These are phyloP conservation scores for Astrothelium macrocarpum DNA, from an alignment of 495 filamentous ascomycete genomes.

Conservation along the genomic window DNA sequence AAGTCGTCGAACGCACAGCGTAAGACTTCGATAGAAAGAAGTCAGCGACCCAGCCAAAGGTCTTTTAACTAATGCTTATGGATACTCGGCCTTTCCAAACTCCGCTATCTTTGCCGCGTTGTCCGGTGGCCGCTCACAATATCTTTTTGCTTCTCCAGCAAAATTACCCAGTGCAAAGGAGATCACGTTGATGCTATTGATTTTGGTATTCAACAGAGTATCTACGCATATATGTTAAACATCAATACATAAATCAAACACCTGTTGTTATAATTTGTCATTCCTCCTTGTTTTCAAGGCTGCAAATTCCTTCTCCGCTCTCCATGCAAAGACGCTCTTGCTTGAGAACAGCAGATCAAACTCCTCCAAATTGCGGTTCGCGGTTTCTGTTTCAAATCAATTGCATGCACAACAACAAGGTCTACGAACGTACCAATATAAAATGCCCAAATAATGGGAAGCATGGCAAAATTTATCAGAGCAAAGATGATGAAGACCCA, in stretches of 20 bases:
- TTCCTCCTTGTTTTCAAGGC: background rate
- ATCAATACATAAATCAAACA: too few species aligned
- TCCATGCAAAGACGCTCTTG: conserved; percentile 10
- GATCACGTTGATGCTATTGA: too few species aligned
- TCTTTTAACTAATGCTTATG: too few species aligned
- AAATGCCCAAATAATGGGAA: conserved; percentile 9
- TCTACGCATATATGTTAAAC: too few species aligned
- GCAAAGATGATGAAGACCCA: conserved; percentile 12
- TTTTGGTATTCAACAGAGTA: background rate
- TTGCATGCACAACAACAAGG: background rate
- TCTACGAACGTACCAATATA: conserved; percentile 14
- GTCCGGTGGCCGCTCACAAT: too few species aligned
- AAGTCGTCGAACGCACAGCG: too few species aligned
- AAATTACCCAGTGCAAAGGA: too few species aligned
- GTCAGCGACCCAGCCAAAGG: too few species aligned
- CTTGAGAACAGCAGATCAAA: conserved; percentile 12
- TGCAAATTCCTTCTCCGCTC: conserved; percentile 8
- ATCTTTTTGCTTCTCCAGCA: too few species aligned
- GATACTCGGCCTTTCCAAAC: too few species aligned
- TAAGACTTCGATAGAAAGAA: too few species aligned
- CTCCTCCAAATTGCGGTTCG: conserved; percentile 10
- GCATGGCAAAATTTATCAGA: conserved; percentile 13
- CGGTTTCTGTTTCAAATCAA: background rate
- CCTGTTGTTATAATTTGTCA: background rate
- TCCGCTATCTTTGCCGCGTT: too few species aligned